These are phyloP conservation scores for Monosporascus ibericus DNA, from an alignment of 2,329 filamentous ascomycete species.

Conservation along the genomic window DNA sequence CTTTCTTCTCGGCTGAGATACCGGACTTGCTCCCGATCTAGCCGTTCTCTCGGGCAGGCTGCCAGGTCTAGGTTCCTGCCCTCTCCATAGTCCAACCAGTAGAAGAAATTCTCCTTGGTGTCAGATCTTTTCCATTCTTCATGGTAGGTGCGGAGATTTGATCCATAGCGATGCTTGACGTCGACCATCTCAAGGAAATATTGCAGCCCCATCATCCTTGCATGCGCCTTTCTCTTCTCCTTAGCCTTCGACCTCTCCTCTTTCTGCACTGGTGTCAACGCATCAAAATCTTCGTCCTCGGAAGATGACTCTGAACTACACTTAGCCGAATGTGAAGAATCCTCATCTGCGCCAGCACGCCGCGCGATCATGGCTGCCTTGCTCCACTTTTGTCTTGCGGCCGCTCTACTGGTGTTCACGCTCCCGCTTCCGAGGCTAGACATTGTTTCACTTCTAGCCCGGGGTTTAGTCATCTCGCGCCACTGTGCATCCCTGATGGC, in stretches of 20 bases:
- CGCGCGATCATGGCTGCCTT: slow-evolving; percentile 65
- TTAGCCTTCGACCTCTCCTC: slow-evolving; percentile 43
- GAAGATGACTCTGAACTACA: slow-evolving; percentile 25
- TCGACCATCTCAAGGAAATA: slow-evolving; percentile 87
- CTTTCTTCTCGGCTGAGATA: slow-evolving; percentile 81
- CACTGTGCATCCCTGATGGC: slow-evolving; percentile 54
- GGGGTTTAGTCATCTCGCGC: slow-evolving; percentile 43
- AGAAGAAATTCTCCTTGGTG: slow-evolving; percentile 86
- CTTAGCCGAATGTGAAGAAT: slow-evolving; percentile 38
- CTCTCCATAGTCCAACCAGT: slow-evolving; percentile 82
- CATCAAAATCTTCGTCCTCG: slow-evolving; percentile 19
- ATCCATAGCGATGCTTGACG: slow-evolving; percentile 79
- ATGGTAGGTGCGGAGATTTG: slow-evolving; percentile 76
- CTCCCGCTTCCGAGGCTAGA: slow-evolving; percentile 3
- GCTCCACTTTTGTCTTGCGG: slow-evolving; percentile 67
- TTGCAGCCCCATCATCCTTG: slow-evolving; percentile 76
- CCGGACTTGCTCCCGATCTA: slow-evolving; percentile 74
- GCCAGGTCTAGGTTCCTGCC: slow-evolving; percentile 65
- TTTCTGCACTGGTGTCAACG: slow-evolving; percentile 30
- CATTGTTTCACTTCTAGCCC: slow-evolving; percentile 24
- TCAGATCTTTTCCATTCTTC: slow-evolving; percentile 72
- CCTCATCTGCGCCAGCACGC: slow-evolving; percentile 64
- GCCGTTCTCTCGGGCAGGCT: slow-evolving; percentile 63
- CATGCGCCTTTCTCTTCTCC: slow-evolving; percentile 54
- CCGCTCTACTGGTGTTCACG: slow-evolving; percentile 19